Evolutionary conservation across 1,139 yeast species (phyloP).

Genomic region (Blastobotrys apis): DNA sequence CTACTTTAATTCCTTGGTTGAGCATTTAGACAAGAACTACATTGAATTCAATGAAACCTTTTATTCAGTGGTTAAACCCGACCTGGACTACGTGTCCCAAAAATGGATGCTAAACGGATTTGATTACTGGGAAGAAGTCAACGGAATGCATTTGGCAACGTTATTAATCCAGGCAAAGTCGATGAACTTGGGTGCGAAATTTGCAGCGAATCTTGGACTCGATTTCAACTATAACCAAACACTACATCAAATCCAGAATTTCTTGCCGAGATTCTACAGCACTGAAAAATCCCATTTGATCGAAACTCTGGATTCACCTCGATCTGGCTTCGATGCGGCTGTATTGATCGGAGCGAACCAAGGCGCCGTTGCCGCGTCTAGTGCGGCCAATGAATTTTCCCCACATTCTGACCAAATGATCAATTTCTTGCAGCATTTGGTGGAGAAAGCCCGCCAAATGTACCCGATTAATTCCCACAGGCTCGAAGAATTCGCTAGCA

Average conservation of each 20-base stretch:
- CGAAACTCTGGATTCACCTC: constrained; percentile 58
- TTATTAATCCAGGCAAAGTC: constrained; percentile 70
- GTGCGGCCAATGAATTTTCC: background rate
- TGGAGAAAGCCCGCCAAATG: constrained; percentile 62
- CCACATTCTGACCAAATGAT: constrained; percentile 7
- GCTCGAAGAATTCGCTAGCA: constrained; percentile 30
- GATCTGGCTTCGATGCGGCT: constrained; percentile 81
- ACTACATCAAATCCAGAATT: background rate
- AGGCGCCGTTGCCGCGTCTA: constrained; percentile 18
- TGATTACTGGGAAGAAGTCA: constrained; percentile 92
- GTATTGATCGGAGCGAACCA: constrained; percentile 58
- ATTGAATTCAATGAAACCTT: constrained; percentile 23
- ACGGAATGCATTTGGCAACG: constrained; percentile 74
- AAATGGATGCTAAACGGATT: constrained; percentile 66
- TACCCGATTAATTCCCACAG: constrained; percentile 67
- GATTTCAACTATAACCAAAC: background rate
- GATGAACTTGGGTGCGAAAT: constrained; percentile 51
- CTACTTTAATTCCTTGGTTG: constrained; percentile 46
- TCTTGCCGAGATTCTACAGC: constrained; percentile 22
- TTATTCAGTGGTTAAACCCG: constrained; percentile 57
- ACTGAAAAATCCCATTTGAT: constrained; percentile 50
- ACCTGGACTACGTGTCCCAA: constrained; percentile 58
- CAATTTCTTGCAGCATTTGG: constrained; percentile 19
- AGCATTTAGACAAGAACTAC: constrained; percentile 30
- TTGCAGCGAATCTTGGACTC: constrained; percentile 40